These are phyloP conservation scores for Cyclanthera cordifolia DNA, from an alignment of 306 rosid species.

Conservation along the genomic window DNA sequence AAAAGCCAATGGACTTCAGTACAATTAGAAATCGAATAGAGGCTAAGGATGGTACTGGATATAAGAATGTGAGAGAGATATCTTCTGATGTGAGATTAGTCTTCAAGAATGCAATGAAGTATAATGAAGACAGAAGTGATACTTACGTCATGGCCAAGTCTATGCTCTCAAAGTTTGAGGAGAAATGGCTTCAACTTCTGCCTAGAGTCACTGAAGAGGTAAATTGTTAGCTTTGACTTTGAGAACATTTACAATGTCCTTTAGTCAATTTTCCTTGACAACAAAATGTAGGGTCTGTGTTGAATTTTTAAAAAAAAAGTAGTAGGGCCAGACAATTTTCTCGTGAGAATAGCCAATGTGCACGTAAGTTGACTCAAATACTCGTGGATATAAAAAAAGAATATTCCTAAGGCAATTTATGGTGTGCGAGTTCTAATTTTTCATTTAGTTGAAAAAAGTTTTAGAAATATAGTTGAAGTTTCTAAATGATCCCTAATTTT, in stretches of 20 bases:
- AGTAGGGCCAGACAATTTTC: too few relatives aligned
- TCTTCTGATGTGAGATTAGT: slow-evolving; percentile 74
- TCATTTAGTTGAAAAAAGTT: not conserved
- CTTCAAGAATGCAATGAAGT: slow-evolving; percentile 80
- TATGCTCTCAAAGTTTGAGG: slow-evolving; percentile 74
- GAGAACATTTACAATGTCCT: too few relatives aligned
- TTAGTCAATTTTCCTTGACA: too few relatives aligned
- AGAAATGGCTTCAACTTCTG: slow-evolving; percentile 78
- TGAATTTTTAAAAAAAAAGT: too few relatives aligned
- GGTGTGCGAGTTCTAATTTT: not conserved
- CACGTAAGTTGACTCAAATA: too few relatives aligned
- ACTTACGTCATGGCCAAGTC: slow-evolving; percentile 89
- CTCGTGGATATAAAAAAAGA: too few relatives aligned
- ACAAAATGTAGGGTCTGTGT: too few relatives aligned
- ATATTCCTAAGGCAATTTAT: not conserved
- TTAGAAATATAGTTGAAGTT: not conserved
- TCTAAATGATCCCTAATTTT: not conserved
- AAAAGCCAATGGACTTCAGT: slow-evolving; percentile 93
- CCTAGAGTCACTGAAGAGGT: slow-evolving; percentile 89
- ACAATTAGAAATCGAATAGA: slow-evolving; percentile 88
- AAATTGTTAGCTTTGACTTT: slow-evolving; percentile 9
- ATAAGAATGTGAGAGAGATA: slow-evolving; percentile 66
- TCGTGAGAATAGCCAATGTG: too few relatives aligned
- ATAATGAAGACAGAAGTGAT: slow-evolving; percentile 76
- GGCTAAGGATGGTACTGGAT: slow-evolving; percentile 72